Evolutionary conservation across 495 filamentous ascomycete genomes (phyloP), one percentile per base, ranked within the genome.

Genomic region (Penicillium flavigenum): DNA sequence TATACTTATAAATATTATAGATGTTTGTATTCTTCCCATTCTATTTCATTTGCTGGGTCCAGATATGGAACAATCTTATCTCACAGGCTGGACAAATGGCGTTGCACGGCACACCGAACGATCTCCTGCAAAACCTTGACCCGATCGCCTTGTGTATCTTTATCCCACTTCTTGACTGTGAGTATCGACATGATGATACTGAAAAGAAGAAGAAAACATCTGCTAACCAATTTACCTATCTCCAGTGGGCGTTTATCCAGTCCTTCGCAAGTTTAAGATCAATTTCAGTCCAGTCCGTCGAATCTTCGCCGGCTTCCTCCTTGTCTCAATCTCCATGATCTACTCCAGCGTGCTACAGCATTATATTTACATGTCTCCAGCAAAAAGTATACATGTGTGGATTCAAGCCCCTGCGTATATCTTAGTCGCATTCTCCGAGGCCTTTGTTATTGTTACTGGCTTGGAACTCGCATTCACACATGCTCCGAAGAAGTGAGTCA

Each of bases 61-160:
- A 65, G 39, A 65, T 59, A 22, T 59, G 52, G 56, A 65, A 62
- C 29, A 65, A 65, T 12, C 56, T 65, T 5, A 70, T 80, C 52
- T 74, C 78, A 1, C 79, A 68, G 63, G 76, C 75, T 31, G 76
- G 68, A 11, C 51, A 69, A 47, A 79, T 79, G 77, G 34, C 63
- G 2, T 64, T 70, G 8, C 71, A 79, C 51, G 75, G 77, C 26
- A 72, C 74, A 14, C 77, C 76, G 4, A 90, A 90, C 69, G 86
- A 90, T 52, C 72, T 87, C 39, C 81, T 88, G 56, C 63, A 65
- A 56, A 88, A 86, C 70, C 80, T 89, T 64, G 85, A 88, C 67
- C 79, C 86, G 4, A 72, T 90, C 36, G 69, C 78, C 20, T 79
- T 88, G 63, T 83, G 88, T 62, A 70, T 83, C 61, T 77, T 83